Evolutionary conservation across 257 asterid species (phyloP).

Genomic region (Solanum paucissectum): DNA sequence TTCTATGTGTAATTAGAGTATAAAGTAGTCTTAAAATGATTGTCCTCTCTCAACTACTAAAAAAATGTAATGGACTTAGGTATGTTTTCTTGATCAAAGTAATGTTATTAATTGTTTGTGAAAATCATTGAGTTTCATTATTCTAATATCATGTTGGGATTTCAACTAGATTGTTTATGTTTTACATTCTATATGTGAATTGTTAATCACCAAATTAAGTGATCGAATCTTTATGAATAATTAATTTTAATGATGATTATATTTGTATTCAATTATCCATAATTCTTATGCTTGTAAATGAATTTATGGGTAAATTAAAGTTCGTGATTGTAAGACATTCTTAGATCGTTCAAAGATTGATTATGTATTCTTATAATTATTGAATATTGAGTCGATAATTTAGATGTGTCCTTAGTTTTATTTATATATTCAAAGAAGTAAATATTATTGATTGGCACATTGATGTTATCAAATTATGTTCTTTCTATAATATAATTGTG

Average conservation of each 20-base stretch:
- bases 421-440: no score
- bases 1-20: background rate
- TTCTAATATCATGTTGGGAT: background rate
- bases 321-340: background rate
- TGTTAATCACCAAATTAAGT: background rate
- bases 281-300: background rate
- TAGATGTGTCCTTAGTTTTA: background rate
- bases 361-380: no score
- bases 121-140: background rate
- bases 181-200: background rate
- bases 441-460: background rate
- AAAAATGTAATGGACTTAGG: no score
- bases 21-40: no score
- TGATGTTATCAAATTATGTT: background rate
- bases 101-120: background rate
- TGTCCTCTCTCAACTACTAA: no score
- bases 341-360: background rate
- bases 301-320: background rate
- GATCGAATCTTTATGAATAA: background rate
- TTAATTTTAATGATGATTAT: background rate
- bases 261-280: background rate
- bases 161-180: background rate
- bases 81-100: background rate
- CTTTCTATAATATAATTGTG: background rate
- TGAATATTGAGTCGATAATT: background rate